Evolutionary conservation across 192 early-diverging fungal species (phyloP).

Genomic region (Coemansia sp.): DNA sequence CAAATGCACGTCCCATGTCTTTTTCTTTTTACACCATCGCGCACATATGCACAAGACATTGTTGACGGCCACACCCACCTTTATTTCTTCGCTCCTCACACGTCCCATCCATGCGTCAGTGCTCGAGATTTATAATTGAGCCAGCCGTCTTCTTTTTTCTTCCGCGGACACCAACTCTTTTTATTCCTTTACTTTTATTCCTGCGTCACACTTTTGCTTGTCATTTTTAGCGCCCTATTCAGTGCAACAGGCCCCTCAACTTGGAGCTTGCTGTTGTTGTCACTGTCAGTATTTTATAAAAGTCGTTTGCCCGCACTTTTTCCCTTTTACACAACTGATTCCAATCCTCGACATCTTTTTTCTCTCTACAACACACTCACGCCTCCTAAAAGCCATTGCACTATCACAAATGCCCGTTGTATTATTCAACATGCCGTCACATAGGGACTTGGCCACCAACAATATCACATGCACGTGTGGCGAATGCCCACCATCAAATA

Average conservation of each 20-base stretch:
- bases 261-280: no score
- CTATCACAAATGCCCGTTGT: slow-evolving; percentile 4
- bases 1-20: slow-evolving; percentile 10
- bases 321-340: no score
- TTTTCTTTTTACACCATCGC: neutral
- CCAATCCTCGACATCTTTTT: no score
- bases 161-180: neutral
- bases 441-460: neutral
- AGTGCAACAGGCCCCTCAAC: no score
- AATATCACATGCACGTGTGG: slow-evolving; percentile 28
- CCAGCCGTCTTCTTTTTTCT: neutral
- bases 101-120: neutral
- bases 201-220: neutral
- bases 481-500: slow-evolving; percentile 23
- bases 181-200: neutral
- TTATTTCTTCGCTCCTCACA: neutral
- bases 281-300: no score
- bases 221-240: neutral
- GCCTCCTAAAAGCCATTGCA: neutral
- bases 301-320: no score
- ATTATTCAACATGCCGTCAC: slow-evolving; percentile 1
- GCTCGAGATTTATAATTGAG: slow-evolving; percentile 6
- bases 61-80: neutral
- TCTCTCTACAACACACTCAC: neutral
- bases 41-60: slow-evolving; percentile 5